A percentile compares a stretch with the other conserved stretches of the same genome.
Conservation (phyloP, 345 rosid species). For the Eucalyptus albens region DNA sequence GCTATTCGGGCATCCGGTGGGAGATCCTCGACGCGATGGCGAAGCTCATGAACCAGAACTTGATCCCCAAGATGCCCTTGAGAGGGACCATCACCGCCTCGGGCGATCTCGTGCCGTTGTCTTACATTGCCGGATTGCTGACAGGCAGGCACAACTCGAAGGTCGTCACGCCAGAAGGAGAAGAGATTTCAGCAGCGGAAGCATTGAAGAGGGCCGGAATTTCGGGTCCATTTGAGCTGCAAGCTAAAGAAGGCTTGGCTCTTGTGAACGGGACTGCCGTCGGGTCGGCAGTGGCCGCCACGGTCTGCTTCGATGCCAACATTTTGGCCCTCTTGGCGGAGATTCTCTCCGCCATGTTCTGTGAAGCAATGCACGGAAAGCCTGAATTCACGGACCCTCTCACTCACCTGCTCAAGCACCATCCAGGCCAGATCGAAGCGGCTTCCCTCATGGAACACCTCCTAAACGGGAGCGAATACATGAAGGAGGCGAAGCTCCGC, state of each 20-base stretch:
- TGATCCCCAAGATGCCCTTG: conserved; percentile 38
- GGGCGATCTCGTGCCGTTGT: conserved; percentile 37
- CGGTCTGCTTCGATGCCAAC: conserved; percentile 41
- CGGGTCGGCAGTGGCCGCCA: conserved; percentile 43
- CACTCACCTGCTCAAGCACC: conserved; percentile 41
- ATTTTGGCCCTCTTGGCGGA: conserved; percentile 20
- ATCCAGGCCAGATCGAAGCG: conserved; percentile 40
- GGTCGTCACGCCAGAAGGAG: conserved; percentile 17
- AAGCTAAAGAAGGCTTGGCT: conserved; percentile 46
- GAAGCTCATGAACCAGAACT: conserved; percentile 19
- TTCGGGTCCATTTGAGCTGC: conserved; percentile 20
- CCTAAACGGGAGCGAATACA: conserved; percentile 17
- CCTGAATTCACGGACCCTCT: conserved; percentile 27
- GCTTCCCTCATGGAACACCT: conserved; percentile 35
- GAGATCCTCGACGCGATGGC: conserved; percentile 26
- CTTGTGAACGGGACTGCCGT: conserved; percentile 42
- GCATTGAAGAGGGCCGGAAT: conserved; percentile 30
- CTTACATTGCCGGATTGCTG: conserved; percentile 38
- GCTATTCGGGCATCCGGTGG: conserved; percentile 42
- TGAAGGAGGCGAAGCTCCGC: conserved; percentile 20
- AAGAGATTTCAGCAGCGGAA: conserved; percentile 12
- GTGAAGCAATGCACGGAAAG: conserved; percentile 41
- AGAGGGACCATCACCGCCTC: conserved; percentile 42
- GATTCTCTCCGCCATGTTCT: conserved; percentile 29
- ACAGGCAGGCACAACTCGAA: conserved; percentile 31